These are phyloP conservation scores for Yamagishiella unicocca DNA, from an alignment of 139 green algal genomes.

Conservation along the genomic window DNA sequence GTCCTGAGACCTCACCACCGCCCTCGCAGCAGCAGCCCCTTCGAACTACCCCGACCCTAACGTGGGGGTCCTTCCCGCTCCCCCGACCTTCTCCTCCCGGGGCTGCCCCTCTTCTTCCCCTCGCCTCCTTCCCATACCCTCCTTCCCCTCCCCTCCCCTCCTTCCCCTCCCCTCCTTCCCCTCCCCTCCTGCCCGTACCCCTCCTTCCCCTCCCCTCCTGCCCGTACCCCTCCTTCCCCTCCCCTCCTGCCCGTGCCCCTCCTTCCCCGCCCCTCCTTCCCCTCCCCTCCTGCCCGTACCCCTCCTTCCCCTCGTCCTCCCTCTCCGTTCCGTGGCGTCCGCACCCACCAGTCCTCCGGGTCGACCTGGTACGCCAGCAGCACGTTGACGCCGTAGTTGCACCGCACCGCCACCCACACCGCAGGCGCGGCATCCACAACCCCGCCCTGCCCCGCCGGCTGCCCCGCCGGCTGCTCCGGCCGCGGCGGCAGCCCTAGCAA, in stretches of 20 bases:
- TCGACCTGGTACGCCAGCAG: slow-evolving; percentile 40
- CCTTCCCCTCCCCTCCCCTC: not conserved
- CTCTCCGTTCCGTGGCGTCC: not conserved
- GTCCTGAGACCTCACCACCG: too few relatives aligned
- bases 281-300: too few relatives aligned
- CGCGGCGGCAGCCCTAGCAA: not conserved
- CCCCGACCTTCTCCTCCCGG: too few relatives aligned
- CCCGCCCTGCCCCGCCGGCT: not conserved
- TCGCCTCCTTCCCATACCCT: not conserved
- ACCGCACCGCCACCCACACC: slow-evolving; percentile 39
- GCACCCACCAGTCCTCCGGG: slow-evolving; percentile 20
- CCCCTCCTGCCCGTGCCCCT: not conserved
- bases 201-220: not conserved
- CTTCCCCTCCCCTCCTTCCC: not conserved
- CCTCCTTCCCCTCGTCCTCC: not conserved
- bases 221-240: too few relatives aligned
- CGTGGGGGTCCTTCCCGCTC: too few relatives aligned
- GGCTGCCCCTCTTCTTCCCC: too few relatives aligned
- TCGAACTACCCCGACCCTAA: too few relatives aligned
- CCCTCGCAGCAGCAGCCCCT: too few relatives aligned
- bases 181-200: not conserved
- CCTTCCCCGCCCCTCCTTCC: too few relatives aligned
- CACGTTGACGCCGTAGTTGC: slow-evolving; percentile 40
- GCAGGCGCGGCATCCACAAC: too few relatives aligned
- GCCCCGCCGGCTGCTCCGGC: not conserved